Conservation (phyloP, 2,329 filamentous ascomycete species). For the Aureobasidium subglaciale region DNA sequence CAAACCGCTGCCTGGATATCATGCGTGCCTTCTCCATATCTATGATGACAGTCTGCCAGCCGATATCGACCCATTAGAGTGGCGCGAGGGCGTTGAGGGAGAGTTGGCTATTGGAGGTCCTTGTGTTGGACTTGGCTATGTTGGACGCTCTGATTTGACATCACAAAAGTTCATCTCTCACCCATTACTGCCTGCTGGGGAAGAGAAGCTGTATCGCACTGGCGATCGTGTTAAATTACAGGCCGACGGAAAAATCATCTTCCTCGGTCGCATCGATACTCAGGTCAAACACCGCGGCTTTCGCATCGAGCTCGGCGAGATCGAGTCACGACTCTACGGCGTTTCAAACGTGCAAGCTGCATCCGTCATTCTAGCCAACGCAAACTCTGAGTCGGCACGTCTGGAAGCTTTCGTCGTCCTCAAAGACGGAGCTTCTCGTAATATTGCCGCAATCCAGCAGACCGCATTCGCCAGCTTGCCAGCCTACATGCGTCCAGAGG, state of each 20-base stretch:
- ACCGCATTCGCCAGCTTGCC: neutral
- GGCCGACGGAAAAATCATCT: constrained; percentile 59
- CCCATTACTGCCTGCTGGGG: neutral
- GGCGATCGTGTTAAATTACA: constrained; percentile 72
- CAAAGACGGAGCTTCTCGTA: neutral
- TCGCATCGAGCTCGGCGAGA: constrained; percentile 85
- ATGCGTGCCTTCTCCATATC: neutral
- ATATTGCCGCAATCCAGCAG: neutral
- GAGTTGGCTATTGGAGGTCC: neutral
- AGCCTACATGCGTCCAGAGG: neutral
- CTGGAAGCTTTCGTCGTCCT: neutral
- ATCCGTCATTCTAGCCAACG: neutral
- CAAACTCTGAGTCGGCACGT: neutral
- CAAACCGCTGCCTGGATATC: neutral
- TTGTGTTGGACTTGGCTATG: neutral
- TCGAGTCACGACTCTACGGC: constrained; percentile 46
- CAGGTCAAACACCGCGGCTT: constrained; percentile 95
- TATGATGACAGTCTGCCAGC: neutral
- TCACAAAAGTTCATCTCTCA: neutral
- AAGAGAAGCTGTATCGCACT: constrained; percentile 59
- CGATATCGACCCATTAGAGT: neutral
- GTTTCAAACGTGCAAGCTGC: neutral
- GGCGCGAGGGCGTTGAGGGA: neutral
- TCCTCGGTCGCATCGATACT: constrained; percentile 69
- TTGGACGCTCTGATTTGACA: neutral